Conservation (phyloP, 2,329 filamentous ascomycete genomes). For the Huntiella omanensis region DNA sequence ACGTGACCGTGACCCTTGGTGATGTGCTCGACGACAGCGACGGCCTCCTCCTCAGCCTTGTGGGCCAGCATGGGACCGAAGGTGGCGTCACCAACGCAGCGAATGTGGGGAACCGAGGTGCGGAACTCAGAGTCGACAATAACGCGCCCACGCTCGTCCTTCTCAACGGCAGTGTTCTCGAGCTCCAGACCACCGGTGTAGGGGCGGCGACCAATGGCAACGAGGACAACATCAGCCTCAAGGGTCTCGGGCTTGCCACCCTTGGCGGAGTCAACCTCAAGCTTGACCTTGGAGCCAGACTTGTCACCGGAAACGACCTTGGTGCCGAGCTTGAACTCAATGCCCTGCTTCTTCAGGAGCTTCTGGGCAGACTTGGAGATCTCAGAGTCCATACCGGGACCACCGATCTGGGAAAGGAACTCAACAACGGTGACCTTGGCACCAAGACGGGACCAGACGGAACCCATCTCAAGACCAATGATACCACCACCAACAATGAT, state of each 20-base stretch:
- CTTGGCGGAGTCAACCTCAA: slow-evolving; percentile 81
- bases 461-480: slow-evolving; percentile 96
- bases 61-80: slow-evolving; percentile 98
- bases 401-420: slow-evolving; percentile 89
- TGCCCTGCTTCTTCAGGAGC: slow-evolving; percentile 85
- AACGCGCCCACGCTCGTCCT: slow-evolving; percentile 81
- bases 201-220: slow-evolving; percentile 87
- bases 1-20: slow-evolving; percentile 96
- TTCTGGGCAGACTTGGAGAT: slow-evolving; percentile 85
- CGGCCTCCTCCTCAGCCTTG: slow-evolving; percentile 96
- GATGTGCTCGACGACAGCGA: slow-evolving; percentile 90
- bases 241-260: slow-evolving; percentile 87
- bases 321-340: slow-evolving; percentile 95
- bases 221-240: slow-evolving; percentile 85
- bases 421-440: slow-evolving; percentile 93
- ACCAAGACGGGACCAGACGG: slow-evolving; percentile 89
- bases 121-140: slow-evolving; percentile 98
- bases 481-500: slow-evolving; percentile 96
- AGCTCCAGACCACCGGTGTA: slow-evolving; percentile 84
- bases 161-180: slow-evolving; percentile 82
- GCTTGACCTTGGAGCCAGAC: slow-evolving; percentile 56
- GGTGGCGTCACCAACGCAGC: slow-evolving; percentile 86
- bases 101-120: slow-evolving; percentile 93
- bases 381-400: slow-evolving; percentile 90
- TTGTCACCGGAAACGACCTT: slow-evolving; percentile 82